Evolutionary conservation across 805 yeast species (phyloP).

Genomic region (Osmozyma mogii): DNA sequence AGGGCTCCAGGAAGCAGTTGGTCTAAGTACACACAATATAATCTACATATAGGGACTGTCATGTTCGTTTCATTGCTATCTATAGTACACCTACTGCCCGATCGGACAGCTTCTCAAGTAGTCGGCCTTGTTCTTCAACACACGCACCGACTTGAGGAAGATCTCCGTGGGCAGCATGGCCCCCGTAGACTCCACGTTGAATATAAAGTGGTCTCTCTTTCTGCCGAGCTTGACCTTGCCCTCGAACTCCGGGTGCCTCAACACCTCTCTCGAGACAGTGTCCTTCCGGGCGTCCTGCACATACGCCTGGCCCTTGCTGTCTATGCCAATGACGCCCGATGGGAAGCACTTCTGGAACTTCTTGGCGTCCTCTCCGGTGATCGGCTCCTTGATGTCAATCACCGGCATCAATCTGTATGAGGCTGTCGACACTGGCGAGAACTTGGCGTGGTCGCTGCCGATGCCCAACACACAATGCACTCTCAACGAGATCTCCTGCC

Average conservation of each 20-base stretch:
- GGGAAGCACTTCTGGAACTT: slow-evolving; percentile 89
- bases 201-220: slow-evolving; percentile 85
- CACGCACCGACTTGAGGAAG: slow-evolving; percentile 81
- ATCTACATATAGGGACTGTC: too few species aligned
- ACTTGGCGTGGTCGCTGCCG: slow-evolving; percentile 95
- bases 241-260: slow-evolving; percentile 85
- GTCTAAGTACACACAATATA: too few species aligned
- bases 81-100: slow-evolving; percentile 33
- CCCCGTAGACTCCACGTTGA: slow-evolving; percentile 91
- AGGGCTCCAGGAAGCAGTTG: slow-evolving; percentile 59
- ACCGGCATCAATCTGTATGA: slow-evolving; percentile 89
- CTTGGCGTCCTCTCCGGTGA: slow-evolving; percentile 66
- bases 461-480: slow-evolving; percentile 88
- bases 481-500: slow-evolving; percentile 87
- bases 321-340: slow-evolving; percentile 79
- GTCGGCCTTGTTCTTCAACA: slow-evolving; percentile 78
- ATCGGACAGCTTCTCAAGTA: slow-evolving; percentile 75
- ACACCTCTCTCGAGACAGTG: slow-evolving; percentile 93
- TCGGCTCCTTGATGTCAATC: slow-evolving; percentile 67
- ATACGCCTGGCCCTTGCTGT: slow-evolving; percentile 58
- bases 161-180: slow-evolving; percentile 97
- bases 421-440: slow-evolving; percentile 95
- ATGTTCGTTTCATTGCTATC: too few species aligned
- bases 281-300: slow-evolving; percentile 90
- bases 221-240: slow-evolving; percentile 90